These are phyloP conservation scores for Populus nigra DNA, from an alignment of 345 rosid genomes.

Conservation along the genomic window DNA sequence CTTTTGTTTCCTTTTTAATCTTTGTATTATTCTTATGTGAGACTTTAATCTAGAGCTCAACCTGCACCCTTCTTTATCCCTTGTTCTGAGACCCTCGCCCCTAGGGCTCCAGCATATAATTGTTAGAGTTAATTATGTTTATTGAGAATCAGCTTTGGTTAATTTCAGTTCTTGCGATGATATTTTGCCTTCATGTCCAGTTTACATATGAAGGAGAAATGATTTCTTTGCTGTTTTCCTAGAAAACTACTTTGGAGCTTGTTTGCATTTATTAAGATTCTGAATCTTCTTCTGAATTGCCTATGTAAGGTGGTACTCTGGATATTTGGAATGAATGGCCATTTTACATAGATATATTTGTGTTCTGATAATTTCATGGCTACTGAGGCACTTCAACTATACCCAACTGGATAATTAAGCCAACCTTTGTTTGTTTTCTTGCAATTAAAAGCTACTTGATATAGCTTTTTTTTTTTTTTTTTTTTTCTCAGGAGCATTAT, in stretches of 20 bases:
- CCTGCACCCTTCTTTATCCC: too few species aligned
- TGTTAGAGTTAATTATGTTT: background rate
- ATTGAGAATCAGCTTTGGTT: background rate
- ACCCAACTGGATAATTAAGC: background rate
- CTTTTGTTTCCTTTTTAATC: too few species aligned
- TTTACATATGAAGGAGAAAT: background rate
- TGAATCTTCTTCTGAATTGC: background rate
- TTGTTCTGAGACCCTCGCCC: background rate
- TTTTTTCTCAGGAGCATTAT: constrained; percentile 70
- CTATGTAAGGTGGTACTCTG: background rate
- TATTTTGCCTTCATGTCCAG: background rate
- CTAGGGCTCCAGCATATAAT: background rate
- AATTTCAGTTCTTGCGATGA: background rate
- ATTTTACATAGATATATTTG: background rate
- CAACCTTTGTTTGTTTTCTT: background rate
- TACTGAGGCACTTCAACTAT: background rate
- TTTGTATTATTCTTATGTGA: background rate
- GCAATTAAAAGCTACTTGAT: background rate
- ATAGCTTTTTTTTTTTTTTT: background rate
- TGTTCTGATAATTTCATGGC: background rate
- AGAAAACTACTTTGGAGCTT: background rate
- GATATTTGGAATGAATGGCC: background rate
- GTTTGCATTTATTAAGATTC: background rate
- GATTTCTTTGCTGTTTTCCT: background rate
- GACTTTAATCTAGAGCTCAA: background rate